Evolutionary conservation across 139 green algal genomes (phyloP).

Genomic region (Eudorina sp.): DNA sequence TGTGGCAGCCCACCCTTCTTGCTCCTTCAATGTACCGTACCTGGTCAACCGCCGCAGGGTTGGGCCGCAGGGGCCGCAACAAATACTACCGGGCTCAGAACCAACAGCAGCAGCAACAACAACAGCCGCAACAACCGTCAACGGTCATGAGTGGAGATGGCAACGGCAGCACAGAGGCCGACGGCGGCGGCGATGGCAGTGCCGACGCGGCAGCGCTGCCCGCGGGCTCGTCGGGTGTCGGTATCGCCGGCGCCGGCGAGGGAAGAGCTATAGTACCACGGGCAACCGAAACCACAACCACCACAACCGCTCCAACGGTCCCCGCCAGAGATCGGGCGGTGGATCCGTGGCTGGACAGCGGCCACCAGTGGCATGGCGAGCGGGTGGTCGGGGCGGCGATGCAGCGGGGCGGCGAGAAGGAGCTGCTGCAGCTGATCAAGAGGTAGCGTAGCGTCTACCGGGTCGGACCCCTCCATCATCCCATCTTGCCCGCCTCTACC

Average conservation of each 20-base stretch:
- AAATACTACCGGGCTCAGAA: not conserved
- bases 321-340: not conserved
- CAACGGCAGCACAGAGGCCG: too few relatives aligned
- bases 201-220: too few relatives aligned
- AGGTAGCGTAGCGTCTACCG: conserved; percentile 36
- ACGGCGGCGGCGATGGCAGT: not conserved
- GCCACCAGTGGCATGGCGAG: conserved; percentile 79
- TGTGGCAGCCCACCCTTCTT: too few relatives aligned
- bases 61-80: conserved; percentile 25
- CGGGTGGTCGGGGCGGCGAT: conserved; percentile 70
- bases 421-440: conserved; percentile 67
- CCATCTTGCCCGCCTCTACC: too few relatives aligned
- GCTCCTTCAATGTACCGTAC: too few relatives aligned
- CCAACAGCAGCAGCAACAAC: conserved; percentile 15
- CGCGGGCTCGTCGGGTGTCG: too few relatives aligned
- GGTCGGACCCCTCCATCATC: too few relatives aligned
- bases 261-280: not conserved
- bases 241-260: too few relatives aligned
- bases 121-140: not conserved
- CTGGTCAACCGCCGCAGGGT: too few relatives aligned
- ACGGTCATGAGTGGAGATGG: too few relatives aligned
- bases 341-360: conserved; percentile 46
- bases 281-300: not conserved
- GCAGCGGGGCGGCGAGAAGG: conserved; percentile 64
- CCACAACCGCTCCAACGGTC: too few relatives aligned